Evolutionary conservation across 1,284 basidiomycete genomes (phyloP).

Genomic region (Sanghuangporus weigelae): DNA sequence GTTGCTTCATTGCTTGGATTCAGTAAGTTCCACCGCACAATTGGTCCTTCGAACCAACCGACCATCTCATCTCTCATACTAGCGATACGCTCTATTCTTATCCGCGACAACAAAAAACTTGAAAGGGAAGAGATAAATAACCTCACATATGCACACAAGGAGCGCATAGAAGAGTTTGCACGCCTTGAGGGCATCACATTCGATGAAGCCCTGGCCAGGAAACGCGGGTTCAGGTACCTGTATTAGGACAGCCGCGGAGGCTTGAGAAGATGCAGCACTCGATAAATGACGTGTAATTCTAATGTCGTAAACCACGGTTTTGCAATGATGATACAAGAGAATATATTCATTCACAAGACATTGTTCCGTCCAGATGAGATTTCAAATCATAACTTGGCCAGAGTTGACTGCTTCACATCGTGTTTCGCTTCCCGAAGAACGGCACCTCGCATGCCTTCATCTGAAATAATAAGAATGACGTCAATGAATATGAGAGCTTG

Average conservation of each 20-base stretch:
- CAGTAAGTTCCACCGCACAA: constrained; percentile 21
- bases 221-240: constrained; percentile 38
- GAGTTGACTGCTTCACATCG: neutral
- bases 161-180: constrained; percentile 35
- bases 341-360: too few species aligned
- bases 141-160: constrained; percentile 27
- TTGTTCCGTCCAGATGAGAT: too few species aligned
- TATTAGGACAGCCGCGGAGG: constrained; percentile 21
- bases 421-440: constrained; percentile 8
- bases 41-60: constrained; percentile 1
- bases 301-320: too few species aligned
- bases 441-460: constrained; percentile 13
- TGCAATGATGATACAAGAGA: too few species aligned
- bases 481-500: neutral
- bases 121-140: constrained; percentile 32
- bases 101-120: constrained; percentile 30
- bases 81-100: constrained; percentile 33
- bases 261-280: too few species aligned
- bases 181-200: constrained; percentile 33
- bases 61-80: neutral
- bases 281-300: too few species aligned
- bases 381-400: neutral
- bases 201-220: constrained; percentile 33
- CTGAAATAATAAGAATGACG: neutral
- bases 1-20: constrained; percentile 27